These are phyloP conservation scores for Perkinsus marinus DNA, from an alignment of 169 alveolate genomes.

Conservation along the genomic window DNA sequence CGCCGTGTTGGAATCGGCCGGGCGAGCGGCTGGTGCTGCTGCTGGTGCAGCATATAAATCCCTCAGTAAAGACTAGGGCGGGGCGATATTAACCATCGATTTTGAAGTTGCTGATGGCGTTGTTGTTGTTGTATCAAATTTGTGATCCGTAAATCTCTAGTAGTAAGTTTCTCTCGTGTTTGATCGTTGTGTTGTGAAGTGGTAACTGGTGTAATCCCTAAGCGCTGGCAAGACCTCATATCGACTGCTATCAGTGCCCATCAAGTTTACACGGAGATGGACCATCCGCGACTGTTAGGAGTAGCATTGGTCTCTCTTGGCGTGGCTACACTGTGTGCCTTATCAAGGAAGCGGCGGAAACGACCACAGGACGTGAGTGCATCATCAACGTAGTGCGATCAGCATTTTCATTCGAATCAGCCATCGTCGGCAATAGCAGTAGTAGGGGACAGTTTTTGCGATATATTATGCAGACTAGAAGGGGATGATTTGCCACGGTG, in stretches of 20 bases:
- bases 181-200: neutral
- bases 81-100: neutral
- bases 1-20: neutral
- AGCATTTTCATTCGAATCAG: neutral
- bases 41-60: neutral
- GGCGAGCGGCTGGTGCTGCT: neutral
- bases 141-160: too few relatives aligned
- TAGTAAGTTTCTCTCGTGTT: neutral
- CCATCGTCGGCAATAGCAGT: neutral
- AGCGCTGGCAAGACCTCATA: neutral
- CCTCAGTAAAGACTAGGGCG: neutral
- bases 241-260: too few relatives aligned
- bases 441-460: neutral
- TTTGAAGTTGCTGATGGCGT: neutral
- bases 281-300: neutral
- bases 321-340: neutral
- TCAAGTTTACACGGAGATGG: neutral
- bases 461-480: neutral
- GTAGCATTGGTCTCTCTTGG: neutral
- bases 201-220: neutral
- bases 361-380: neutral
- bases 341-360: neutral
- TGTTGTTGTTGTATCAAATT: too few relatives aligned
- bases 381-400: neutral
- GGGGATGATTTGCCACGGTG: neutral